Evolutionary conservation across 176 grass and related monocot genomes (phyloP).

Genomic region (Rhynchospora tenuis): DNA sequence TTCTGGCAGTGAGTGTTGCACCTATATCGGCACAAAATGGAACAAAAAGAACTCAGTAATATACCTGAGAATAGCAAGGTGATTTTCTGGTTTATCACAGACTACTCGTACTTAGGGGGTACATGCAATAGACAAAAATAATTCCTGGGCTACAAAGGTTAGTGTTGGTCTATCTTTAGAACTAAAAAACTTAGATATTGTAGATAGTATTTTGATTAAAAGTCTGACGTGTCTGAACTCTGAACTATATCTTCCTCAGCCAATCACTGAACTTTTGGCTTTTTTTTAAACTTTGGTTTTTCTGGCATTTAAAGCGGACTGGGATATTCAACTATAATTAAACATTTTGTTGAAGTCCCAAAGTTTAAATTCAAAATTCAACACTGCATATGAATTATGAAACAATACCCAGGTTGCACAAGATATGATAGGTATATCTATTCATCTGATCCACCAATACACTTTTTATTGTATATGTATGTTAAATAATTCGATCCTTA

Average conservation of each 20-base stretch:
- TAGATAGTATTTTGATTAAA: too few species aligned
- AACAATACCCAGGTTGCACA: too few species aligned
- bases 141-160: neutral
- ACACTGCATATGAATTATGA: too few species aligned
- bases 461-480: neutral
- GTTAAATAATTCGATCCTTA: neutral
- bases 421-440: too few species aligned
- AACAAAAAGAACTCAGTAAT: neutral
- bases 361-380: neutral
- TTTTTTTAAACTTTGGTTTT: neutral
- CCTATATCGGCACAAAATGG: slow-evolving; percentile 32
- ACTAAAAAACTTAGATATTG: neutral
- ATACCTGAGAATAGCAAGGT: neutral
- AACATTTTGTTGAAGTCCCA: neutral
- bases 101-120: neutral
- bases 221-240: too few species aligned
- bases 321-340: neutral
- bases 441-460: neutral
- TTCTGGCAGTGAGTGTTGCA: slow-evolving; percentile 80
- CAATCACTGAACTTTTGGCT: neutral
- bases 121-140: neutral
- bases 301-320: neutral
- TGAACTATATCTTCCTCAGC: neutral
- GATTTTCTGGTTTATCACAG: neutral
- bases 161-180: neutral